A percentile compares a stretch with the other conserved stretches of the same genome.
Evolutionary conservation across 2,329 filamentous ascomycete genomes (phyloP).

Genomic region (Fusarium decemcellulare): DNA sequence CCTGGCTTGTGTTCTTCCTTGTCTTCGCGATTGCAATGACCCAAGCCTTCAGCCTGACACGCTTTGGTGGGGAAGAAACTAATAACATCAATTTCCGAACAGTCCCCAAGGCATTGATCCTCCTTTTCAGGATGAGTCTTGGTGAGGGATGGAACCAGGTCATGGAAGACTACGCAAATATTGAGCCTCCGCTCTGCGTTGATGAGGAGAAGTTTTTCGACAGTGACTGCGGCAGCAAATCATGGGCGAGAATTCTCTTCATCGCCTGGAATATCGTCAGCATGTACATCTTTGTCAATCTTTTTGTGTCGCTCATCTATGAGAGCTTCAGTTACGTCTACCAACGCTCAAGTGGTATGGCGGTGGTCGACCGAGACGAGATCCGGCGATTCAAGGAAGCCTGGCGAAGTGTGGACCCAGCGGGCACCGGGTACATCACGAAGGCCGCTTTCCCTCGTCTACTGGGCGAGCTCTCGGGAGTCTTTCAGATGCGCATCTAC

Average conservation of each 20-base stretch:
- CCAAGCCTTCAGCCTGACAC: constrained; percentile 94
- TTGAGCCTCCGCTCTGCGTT: constrained; percentile 86
- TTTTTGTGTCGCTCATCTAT: constrained; percentile 99
- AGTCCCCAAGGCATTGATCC: constrained; percentile 92
- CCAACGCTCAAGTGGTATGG: constrained; percentile 93
- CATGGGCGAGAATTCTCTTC: constrained; percentile 91
- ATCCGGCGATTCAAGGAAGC: constrained; percentile 98
- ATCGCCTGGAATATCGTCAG: constrained; percentile 98
- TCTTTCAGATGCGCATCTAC: constrained; percentile 98
- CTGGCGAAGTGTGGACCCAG: constrained; percentile 95
- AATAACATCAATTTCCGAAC: constrained; percentile 93
- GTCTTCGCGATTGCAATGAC: constrained; percentile 97
- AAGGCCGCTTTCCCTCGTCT: constrained; percentile 92
- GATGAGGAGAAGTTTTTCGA: constrained; percentile 79
- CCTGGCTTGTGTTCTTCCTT: constrained; percentile 97
- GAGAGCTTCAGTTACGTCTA: constrained; percentile 99
- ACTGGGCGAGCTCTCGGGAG: constrained; percentile 90
- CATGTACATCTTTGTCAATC: constrained; percentile 99
- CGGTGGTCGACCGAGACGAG: constrained; percentile 91
- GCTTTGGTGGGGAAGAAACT: constrained; percentile 81
- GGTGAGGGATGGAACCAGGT: constrained; percentile 97
- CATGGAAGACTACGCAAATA: constrained; percentile 94
- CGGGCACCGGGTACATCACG: constrained; percentile 90
- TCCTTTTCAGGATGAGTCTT: constrained; percentile 93
- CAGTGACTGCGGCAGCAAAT: constrained; percentile 92